Base-by-base conservation (phyloP, 2,329 filamentous ascomycete species). In the Neonectria magnoliae region DNA sequence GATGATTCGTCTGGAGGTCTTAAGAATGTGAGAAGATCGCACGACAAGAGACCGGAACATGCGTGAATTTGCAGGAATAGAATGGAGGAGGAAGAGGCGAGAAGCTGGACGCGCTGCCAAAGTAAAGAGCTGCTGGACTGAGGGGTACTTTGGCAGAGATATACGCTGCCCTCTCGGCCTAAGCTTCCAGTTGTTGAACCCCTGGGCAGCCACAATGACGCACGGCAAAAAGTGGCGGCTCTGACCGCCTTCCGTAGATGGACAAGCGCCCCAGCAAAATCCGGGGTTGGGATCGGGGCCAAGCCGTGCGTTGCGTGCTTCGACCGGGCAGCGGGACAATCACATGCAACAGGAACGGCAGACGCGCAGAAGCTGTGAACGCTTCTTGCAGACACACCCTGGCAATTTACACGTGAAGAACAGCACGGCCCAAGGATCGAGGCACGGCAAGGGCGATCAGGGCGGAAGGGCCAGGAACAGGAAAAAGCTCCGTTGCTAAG, bases 151-250 rank as follows among this genome's bases (percentile, higher is more conserved):
- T 59, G 56, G 25, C 58, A 66, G 25, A 62, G 63, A 64, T 69
- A 67, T 65, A 59, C 47, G 51, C 71, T 72, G n/a, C 64, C 54
- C 41, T 54, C 52, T 56, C 60, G 63, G 55, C 57, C 62, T 58
- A 63, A 73, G 67, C 72, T 70, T 64, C 66, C 59, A 68, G 65
- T 72, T 74, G 72, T 74, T 74, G 72, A 74, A 74, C 71, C 67
- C 65, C 67, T 68, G 64, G 65, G 71, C 65, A 67, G 72, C 71
- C 71, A 72, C 72, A 65, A 73, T 74, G 72, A 74, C 72, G 72
- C 71, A 72, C 47, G 71, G 72, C 69, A 72, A 68, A 71, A 74
- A 66, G 63, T 53, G 57, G 60, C 54, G 16, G n/a, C 33, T 20
- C 62, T 68, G 65, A 75, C 73, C 73, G 73, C 73, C 66, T 75